These are phyloP conservation scores for Annulohypoxylon moriforme DNA, from an alignment of 495 filamentous ascomycete species.

Conservation along the genomic window DNA sequence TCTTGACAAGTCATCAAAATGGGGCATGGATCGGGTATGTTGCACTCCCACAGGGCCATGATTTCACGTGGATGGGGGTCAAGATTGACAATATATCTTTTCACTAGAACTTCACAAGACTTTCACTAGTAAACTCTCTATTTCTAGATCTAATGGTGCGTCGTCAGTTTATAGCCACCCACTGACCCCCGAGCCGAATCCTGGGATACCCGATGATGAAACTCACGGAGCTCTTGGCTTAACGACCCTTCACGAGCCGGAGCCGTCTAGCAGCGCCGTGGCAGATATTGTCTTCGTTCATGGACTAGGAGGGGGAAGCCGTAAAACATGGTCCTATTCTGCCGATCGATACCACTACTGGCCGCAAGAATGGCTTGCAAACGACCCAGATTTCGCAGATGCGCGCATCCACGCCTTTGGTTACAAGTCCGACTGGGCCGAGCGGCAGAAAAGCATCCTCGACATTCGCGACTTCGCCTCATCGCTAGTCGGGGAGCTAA, in stretches of 20 bases:
- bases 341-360: constrained; percentile 42
- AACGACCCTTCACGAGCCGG: constrained; percentile 50
- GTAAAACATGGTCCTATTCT: constrained; percentile 49
- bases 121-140: constrained; percentile 7
- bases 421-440: constrained; percentile 47
- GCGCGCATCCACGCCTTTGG: constrained; percentile 48
- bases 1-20: constrained; percentile 2
- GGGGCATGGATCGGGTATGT: constrained; percentile 7
- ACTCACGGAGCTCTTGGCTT: constrained; percentile 47
- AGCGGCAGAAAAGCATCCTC: constrained; percentile 49
- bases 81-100: not conserved
- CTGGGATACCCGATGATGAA: constrained; percentile 7
- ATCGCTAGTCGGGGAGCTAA: constrained; percentile 53
- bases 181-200: constrained; percentile 2
- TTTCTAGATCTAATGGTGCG: constrained; percentile 5
- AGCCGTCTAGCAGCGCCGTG: constrained; percentile 28
- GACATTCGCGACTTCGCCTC: constrained; percentile 60
- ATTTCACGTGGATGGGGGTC: not conserved
- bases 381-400: constrained; percentile 42
- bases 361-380: constrained; percentile 48
- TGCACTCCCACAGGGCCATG: not conserved
- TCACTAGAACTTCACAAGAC: constrained; percentile 18
- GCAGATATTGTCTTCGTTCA: constrained; percentile 57
- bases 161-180: constrained; percentile 7
- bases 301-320: constrained; percentile 49